Conservation (phyloP, 305 asterid genomes). For the Fraxinus platypoda region DNA sequence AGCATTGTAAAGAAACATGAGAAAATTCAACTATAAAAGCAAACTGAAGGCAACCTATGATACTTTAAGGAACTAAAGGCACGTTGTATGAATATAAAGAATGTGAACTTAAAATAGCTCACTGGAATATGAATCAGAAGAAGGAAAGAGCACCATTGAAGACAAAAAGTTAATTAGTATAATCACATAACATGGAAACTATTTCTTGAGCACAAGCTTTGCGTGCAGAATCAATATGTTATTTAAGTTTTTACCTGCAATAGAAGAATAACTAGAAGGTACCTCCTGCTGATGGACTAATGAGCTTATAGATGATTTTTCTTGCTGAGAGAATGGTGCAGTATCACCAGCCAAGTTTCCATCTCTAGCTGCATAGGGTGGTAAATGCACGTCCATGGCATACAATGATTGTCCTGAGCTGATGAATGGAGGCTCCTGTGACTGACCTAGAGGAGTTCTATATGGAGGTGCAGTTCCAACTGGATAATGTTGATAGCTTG, state of each 20-base stretch:
- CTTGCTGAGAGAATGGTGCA: slow-evolving; percentile 44
- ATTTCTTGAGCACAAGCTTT: slow-evolving; percentile 43
- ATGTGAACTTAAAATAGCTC: neutral
- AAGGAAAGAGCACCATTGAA: neutral
- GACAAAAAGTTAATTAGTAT: neutral
- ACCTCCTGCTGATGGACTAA: slow-evolving; percentile 98
- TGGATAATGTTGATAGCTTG: slow-evolving; percentile 56
- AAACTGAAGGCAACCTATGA: neutral
- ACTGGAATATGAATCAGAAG: neutral
- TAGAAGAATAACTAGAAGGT: slow-evolving; percentile 99
- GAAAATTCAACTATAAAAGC: neutral
- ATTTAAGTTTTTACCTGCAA: slow-evolving; percentile 80
- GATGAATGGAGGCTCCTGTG: slow-evolving; percentile 45
- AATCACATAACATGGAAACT: slow-evolving; percentile 32
- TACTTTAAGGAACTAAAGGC: neutral
- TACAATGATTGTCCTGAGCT: slow-evolving; percentile 53
- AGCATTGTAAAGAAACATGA: neutral
- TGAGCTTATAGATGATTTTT: slow-evolving; percentile 59
- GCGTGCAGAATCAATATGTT: slow-evolving; percentile 44
- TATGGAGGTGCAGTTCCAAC: slow-evolving; percentile 41
- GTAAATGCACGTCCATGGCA: slow-evolving; percentile 33
- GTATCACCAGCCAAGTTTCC: slow-evolving; percentile 52
- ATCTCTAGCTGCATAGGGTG: slow-evolving; percentile 54
- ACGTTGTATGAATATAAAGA: neutral
- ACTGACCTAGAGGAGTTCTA: slow-evolving; percentile 36